Percentiles rank a stretch among this genome's conserved stretches.
phyloP scores from a whole-genome alignment of 768 basidiomycete genomes.

The Ramaria rubella region DNA sequence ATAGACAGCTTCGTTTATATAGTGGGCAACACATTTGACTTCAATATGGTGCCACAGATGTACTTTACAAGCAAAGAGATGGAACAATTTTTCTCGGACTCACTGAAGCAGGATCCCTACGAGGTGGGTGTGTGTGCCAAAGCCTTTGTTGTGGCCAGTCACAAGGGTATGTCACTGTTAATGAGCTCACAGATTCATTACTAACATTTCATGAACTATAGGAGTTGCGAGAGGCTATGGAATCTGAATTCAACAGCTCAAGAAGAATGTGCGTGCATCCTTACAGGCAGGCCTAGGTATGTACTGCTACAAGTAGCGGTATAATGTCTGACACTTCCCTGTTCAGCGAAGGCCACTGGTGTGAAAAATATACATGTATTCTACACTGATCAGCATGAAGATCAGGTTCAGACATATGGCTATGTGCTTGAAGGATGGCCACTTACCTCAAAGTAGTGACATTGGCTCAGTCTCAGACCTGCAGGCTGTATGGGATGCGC shows the following conservation, averaged over 20 bases:
- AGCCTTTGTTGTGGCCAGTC: background rate
- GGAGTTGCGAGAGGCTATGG: background rate
- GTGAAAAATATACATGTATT: background rate
- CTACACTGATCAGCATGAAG: too few species aligned
- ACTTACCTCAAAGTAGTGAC: background rate
- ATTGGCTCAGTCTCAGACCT: too few species aligned
- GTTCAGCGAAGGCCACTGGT: background rate
- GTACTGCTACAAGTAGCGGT: background rate
- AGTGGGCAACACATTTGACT: background rate
- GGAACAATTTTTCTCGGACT: background rate
- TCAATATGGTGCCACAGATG: background rate
- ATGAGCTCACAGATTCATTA: background rate
- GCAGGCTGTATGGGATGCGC: too few species aligned
- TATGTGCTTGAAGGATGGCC: background rate
- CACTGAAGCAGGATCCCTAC: background rate
- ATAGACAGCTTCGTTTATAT: background rate
- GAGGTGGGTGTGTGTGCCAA: background rate
- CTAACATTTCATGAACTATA: background rate
- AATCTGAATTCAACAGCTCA: background rate
- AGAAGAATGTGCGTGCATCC: background rate
- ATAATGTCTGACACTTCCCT: background rate
- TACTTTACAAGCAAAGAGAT: background rate
- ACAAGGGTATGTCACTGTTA: background rate
- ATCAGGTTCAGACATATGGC: background rate
- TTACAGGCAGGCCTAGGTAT: background rate